These are phyloP conservation scores for Helminthosporium solani DNA, from an alignment of 2,329 filamentous ascomycete species.

Conservation along the genomic window DNA sequence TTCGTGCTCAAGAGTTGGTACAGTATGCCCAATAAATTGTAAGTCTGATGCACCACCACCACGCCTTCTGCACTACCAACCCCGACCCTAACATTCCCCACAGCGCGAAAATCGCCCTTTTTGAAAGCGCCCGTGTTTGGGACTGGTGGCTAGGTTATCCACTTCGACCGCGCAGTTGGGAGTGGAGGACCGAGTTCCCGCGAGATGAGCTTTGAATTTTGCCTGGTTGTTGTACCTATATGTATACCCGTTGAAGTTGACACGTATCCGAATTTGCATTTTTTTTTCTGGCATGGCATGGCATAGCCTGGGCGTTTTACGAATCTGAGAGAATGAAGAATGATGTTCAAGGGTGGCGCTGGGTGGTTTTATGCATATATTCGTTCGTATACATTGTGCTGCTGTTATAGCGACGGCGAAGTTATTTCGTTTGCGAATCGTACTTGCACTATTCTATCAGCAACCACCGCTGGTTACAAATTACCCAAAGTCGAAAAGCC, in stretches of 20 bases:
- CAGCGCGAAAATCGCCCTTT: conserved; percentile 54
- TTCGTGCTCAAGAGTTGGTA: conserved; percentile 72
- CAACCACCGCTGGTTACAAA: no score
- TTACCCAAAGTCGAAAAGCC: no score
- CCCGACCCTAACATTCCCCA: not conserved
- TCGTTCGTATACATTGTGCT: no score
- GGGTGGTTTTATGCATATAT: no score
- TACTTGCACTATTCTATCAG: no score
- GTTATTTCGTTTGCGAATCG: no score
- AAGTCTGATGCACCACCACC: conserved; percentile 51
- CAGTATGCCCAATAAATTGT: conserved; percentile 67
- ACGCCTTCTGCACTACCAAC: not conserved
- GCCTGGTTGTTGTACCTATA: not conserved
- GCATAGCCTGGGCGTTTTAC: not conserved
- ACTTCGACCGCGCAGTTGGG: conserved; percentile 59
- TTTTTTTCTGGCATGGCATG: no score
- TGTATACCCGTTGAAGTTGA: not conserved
- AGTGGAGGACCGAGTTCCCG: conserved; percentile 37
- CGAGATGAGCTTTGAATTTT: not conserved
- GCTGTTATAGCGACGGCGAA: no score
- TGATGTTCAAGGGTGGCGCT: not conserved
- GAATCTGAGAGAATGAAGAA: no score
- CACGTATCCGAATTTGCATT: no score
- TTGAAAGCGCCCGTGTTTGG: conserved; percentile 59
- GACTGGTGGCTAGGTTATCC: conserved; percentile 65